Percentiles rank a stretch among this genome's conserved stretches.
Evolutionary conservation across 257 asterid species (phyloP).

Genomic region (Linderniella brevidens): DNA sequence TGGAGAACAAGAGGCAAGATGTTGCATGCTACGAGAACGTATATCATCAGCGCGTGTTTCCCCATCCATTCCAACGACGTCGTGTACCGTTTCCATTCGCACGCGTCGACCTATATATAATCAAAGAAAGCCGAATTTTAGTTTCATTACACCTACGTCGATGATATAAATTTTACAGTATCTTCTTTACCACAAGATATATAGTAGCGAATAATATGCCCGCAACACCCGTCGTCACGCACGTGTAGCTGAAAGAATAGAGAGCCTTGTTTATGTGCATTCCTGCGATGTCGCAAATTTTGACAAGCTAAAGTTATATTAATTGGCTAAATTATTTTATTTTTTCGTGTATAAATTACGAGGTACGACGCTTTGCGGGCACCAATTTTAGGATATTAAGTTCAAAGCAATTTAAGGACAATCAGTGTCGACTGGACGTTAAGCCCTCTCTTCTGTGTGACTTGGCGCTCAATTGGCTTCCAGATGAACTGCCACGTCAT

Average conservation of each 20-base stretch:
- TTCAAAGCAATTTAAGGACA: too few species aligned
- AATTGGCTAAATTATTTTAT: background rate
- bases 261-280: slow-evolving; percentile 56
- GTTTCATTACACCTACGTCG: too few species aligned
- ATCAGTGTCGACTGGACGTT: too few species aligned
- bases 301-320: too few species aligned
- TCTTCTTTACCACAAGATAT: slow-evolving; percentile 31
- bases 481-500: too few species aligned
- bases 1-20: slow-evolving; percentile 37
- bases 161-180: too few species aligned
- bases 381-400: too few species aligned
- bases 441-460: too few species aligned
- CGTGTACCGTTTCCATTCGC: slow-evolving; percentile 25
- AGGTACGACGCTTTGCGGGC: background rate
- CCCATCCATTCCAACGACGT: slow-evolving; percentile 45
- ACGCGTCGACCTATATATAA: slow-evolving; percentile 34
- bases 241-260: slow-evolving; percentile 49
- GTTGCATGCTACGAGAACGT: slow-evolving; percentile 45
- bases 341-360: background rate
- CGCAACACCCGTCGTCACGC: slow-evolving; percentile 48
- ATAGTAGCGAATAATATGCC: slow-evolving; percentile 40
- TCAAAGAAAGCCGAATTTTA: too few species aligned
- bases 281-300: slow-evolving; percentile 19
- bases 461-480: too few species aligned
- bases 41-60: slow-evolving; percentile 34